Conservation (phyloP, 306 rosid species). For the Vigna angularis region DNA sequence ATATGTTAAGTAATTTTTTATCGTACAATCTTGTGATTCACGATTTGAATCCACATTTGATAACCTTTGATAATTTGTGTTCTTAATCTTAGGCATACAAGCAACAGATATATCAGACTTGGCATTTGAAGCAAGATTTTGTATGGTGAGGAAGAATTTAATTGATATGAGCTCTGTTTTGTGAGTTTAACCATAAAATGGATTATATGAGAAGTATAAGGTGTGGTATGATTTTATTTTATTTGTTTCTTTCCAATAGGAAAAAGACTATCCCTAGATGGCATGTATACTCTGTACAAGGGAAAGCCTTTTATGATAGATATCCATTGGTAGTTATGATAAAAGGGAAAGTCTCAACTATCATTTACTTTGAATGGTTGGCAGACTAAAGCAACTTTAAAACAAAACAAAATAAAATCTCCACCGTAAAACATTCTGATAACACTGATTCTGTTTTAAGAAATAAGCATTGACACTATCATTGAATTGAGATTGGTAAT, state of each 20-base stretch:
- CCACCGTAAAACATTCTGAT: too few species aligned
- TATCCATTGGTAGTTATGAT: too few species aligned
- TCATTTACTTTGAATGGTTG: too few species aligned
- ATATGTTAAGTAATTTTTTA: too few species aligned
- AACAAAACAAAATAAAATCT: too few species aligned
- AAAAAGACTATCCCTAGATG: not conserved
- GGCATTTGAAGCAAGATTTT: constrained; percentile 77
- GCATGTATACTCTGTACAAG: not conserved
- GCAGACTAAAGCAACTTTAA: too few species aligned
- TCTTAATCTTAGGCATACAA: constrained; percentile 40
- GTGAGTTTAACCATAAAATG: constrained; percentile 34
- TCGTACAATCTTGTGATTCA: too few species aligned
- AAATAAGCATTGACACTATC: too few species aligned
- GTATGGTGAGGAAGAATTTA: constrained; percentile 79
- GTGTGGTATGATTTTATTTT: constrained; percentile 25
- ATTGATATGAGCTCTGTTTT: constrained; percentile 15
- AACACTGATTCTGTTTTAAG: too few species aligned
- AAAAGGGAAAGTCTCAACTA: too few species aligned
- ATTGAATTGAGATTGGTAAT: too few species aligned
- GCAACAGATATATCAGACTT: constrained; percentile 55
- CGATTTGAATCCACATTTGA: too few species aligned
- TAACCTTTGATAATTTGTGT: constrained; percentile 9
- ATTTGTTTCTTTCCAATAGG: constrained; percentile 31
- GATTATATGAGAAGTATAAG: constrained; percentile 1
- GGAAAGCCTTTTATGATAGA: not conserved